Percentiles rank a stretch among this genome's conserved stretches.
Evolutionary conservation across 176 grass and related monocot species (phyloP).

Genomic region (Oryza meyeriana): DNA sequence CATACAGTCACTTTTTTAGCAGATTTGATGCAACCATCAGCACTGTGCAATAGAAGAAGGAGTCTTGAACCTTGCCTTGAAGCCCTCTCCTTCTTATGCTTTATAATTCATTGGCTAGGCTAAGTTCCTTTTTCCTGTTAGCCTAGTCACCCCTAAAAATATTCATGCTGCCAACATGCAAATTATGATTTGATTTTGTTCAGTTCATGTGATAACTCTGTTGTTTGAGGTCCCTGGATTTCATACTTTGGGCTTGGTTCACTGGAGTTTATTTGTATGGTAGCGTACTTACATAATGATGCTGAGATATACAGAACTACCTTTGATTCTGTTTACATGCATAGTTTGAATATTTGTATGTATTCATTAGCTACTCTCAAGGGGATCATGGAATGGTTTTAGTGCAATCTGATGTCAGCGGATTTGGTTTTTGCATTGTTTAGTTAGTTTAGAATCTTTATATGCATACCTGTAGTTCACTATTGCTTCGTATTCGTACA

Average conservation of each 20-base stretch:
- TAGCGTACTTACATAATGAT: not conserved
- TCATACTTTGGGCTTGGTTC: not conserved
- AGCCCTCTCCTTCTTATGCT: not conserved
- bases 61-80: not conserved
- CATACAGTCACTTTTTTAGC: not conserved
- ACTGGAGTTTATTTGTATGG: not conserved
- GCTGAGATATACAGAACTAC: not conserved
- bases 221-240: not conserved
- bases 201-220: not conserved
- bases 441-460: not conserved
- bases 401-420: not conserved
- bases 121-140: no score
- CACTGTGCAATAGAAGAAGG: not conserved
- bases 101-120: no score
- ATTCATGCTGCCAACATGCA: no score
- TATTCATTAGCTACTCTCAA: not conserved
- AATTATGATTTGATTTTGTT: not conserved
- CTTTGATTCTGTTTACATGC: not conserved
- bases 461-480: not conserved
- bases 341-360: not conserved
- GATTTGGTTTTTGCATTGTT: not conserved
- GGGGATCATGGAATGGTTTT: not conserved
- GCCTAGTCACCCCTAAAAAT: no score
- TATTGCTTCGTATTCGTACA: not conserved
- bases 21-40: not conserved